Conservation (phyloP, 306 rosid genomes). For the Leucaena leucocephala region DNA sequence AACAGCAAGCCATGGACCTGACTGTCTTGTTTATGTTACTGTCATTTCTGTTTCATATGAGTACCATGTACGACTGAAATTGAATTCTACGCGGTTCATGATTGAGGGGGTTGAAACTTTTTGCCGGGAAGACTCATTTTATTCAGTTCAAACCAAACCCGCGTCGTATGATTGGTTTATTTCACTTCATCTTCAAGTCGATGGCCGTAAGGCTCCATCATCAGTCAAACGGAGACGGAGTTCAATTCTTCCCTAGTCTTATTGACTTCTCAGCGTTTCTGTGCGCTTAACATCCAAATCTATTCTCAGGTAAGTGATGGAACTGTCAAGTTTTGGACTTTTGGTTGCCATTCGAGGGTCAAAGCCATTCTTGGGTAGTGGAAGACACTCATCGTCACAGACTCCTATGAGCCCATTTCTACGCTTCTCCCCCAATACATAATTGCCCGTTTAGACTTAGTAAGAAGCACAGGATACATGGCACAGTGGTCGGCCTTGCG, state of each 20-base stretch:
- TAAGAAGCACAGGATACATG: too few relatives aligned
- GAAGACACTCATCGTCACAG: neutral
- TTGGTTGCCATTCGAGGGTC: neutral
- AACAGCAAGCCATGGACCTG: neutral
- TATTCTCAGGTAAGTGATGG: neutral
- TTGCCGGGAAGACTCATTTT: neutral
- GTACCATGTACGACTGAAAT: neutral
- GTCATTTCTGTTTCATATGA: neutral
- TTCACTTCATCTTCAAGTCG: neutral
- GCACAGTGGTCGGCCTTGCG: neutral
- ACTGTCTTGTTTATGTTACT: neutral
- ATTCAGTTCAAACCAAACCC: neutral
- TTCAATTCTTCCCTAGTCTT: neutral
- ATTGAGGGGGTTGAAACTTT: neutral
- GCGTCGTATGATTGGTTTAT: neutral
- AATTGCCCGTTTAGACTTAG: too few relatives aligned
- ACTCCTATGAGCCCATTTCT: neutral
- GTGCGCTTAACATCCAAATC: neutral
- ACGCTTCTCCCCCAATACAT: neutral
- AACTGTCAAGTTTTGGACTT: neutral
- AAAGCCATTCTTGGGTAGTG: neutral
- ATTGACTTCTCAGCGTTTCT: neutral
- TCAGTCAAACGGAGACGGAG: neutral
- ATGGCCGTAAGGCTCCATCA: neutral
- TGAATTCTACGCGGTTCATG: neutral